Evolutionary conservation across 208 protist genomes (phyloP), one percentile per base, ranked within the genome.

Genomic region (Naegleria fowleri): DNA sequence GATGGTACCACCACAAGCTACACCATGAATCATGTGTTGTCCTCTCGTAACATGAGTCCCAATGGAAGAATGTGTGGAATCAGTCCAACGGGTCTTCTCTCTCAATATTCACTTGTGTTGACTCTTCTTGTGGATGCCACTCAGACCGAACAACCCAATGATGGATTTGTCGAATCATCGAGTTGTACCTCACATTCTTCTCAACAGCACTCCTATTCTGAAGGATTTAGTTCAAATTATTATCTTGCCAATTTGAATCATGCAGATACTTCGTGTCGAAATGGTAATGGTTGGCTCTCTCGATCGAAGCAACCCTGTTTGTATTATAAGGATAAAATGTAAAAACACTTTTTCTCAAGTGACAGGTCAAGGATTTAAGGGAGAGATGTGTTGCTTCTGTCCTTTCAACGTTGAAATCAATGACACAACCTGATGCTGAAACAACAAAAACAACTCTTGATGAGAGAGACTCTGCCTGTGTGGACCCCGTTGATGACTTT

Each of bases 211-310:
- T 79, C n/a, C 29, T 48, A 48, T 48, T 36, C 67, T 79, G 67
- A 7, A 15, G 9, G 16, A 13, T 29, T 29, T 29, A 67, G 55
- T 29, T 67, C 55, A 1, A 29, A 67, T 29, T 19, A 29, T 29
- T 88, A 88, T 36, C 9, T 6, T 15, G 43, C 16, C 13, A 58
- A 38, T 58, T 22, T 51, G 25, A 88, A 88, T 38, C 85, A 88
- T 58, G 43, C 41, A 11, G 85, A 88, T 58, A 39, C 25, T 3
- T 40, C 85, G 19, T 88, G 85, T 58, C 55, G 85, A 88, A 88
- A 88, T 39, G 85, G 85, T 40, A 88, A 88, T 58, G 85, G 85
- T 58, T 88, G 85, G 85, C 38, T 48, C 9, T 36, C 13, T 79
- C 29, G 29, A 36, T 29, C 67, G 6, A 79, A 36, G 36, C 67